Evolutionary conservation across 305 asterid genomes (phyloP), one percentile per base, ranked within the genome.

Genomic region (Fraxinus sp.): DNA sequence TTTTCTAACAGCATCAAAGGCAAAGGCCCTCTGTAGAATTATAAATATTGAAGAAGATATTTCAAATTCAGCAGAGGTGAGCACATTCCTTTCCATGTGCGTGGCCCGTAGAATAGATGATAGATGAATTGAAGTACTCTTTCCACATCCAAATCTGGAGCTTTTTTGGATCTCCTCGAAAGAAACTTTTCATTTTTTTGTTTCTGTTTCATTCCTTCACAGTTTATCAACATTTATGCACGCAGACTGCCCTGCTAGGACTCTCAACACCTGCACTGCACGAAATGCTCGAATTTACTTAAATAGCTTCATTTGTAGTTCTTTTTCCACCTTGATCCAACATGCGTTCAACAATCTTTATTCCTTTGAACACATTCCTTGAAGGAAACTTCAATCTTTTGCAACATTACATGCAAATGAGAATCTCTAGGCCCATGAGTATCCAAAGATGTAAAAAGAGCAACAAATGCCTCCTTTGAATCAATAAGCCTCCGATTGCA

Each of bases 401-500:
- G 92, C 87, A 95, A 80, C 99, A 96, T 94, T 84, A 91, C 87
- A 85, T 92, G 97, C 91, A 96, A 85, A 91, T 96, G 98, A 62
- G 98, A 94, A 87, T 96, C 98, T 89, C 99, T 88, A 75, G 90
- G 84, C 39, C 99, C 98, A 70, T 98, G 96, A 74, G 88, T 89
- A 88, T 95, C 98, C 93, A 95, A 86, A 68, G 98, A 90, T 82
- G 87, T 75, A 84, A 87, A 80, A 77, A 96, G 95, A 77, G 93
- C 81, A 84, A 90, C 97, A 86, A 94, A 95, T 83, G 94, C 94
- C 99, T 96, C 93, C 87, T 90, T 93, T 26, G 98, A 86, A 86
- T 95, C 98, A 81, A 97, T 88, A 74, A 97, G 95, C 80, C 90
- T 90, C 99, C 98, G 71, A 91, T 84, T 73, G 97, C 95, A 89